A percentile compares a stretch with the other conserved stretches of the same genome.
These are phyloP conservation scores for Olyra latifolia DNA, from an alignment of 176 grass and related monocot genomes.

Conservation along the genomic window DNA sequence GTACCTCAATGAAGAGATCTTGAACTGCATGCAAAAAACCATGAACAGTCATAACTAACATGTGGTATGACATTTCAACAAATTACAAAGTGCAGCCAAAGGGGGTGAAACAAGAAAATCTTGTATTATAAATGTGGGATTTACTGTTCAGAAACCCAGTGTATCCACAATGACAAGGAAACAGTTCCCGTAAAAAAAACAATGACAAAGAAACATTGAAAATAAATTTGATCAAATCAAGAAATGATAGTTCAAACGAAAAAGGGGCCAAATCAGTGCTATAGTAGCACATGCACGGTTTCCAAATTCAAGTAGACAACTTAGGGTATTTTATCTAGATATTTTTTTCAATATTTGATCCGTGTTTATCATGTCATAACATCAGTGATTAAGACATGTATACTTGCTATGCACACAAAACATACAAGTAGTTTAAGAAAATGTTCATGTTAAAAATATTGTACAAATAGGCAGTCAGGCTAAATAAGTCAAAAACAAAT, in stretches of 20 bases:
- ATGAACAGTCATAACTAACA: slow-evolving; percentile 26
- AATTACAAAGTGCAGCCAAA: slow-evolving; percentile 7
- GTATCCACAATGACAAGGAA: slow-evolving; percentile 13
- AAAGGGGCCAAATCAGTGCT: not conserved
- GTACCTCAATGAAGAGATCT: slow-evolving; percentile 99
- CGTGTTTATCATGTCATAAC: not conserved
- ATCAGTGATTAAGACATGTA: not conserved
- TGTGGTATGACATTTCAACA: not conserved
- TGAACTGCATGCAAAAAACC: slow-evolving; percentile 67
- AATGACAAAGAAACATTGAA: not conserved
- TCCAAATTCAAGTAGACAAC: not conserved
- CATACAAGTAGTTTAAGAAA: slow-evolving; percentile 4
- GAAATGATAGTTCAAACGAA: not conserved
- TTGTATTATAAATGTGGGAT: not conserved
- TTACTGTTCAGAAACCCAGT: not conserved
- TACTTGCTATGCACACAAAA: not conserved
- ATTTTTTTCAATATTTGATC: not conserved
- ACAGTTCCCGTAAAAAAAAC: not conserved
- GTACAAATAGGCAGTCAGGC: not conserved
- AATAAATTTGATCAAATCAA: slow-evolving; percentile 7
- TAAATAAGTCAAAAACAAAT: slow-evolving; percentile 11
- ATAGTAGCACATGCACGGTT: not conserved
- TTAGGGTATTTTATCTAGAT: not conserved
- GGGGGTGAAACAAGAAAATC: not conserved
- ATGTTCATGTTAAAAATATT: slow-evolving; percentile 6